Conservation (phyloP, 2,329 filamentous ascomycete species). For the Uncinocarpus reesii region DNA sequence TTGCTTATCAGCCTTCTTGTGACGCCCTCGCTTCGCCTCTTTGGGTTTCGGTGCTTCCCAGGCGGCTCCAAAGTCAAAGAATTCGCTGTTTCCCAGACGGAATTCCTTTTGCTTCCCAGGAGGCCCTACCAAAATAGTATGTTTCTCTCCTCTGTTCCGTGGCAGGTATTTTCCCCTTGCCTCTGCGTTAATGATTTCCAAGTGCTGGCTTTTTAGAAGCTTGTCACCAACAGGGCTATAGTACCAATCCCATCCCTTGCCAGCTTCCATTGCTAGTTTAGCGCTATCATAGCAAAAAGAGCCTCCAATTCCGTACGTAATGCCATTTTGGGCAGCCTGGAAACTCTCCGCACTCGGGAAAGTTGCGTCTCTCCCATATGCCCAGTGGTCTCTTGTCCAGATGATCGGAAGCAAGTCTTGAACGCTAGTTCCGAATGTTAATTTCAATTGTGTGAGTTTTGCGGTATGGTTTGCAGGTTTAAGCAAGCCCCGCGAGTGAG, state of each 20-base stretch:
- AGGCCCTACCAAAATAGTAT: slow-evolving; percentile 44
- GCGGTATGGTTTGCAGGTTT: slow-evolving; percentile 29
- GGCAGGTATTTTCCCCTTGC: slow-evolving; percentile 38
- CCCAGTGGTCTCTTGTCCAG: slow-evolving; percentile 43
- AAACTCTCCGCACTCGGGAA: slow-evolving; percentile 41
- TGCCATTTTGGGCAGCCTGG: slow-evolving; percentile 22
- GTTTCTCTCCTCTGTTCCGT: slow-evolving; percentile 22
- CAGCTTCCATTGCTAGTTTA: slow-evolving; percentile 37
- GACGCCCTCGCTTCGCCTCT: slow-evolving; percentile 11
- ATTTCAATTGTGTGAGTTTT: slow-evolving; percentile 39
- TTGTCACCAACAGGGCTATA: slow-evolving; percentile 31
- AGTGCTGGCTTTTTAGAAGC: slow-evolving; percentile 37
- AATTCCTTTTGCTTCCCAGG: slow-evolving; percentile 36
- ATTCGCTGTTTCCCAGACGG: slow-evolving; percentile 34
- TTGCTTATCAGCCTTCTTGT: slow-evolving; percentile 13
- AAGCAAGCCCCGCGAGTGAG: slow-evolving; percentile 31
- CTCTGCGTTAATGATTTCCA: slow-evolving; percentile 27
- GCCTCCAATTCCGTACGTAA: slow-evolving; percentile 31
- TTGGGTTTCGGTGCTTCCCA: slow-evolving; percentile 26
- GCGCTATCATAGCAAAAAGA: slow-evolving; percentile 38
- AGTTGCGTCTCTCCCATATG: slow-evolving; percentile 36
- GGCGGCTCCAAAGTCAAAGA: slow-evolving; percentile 38
- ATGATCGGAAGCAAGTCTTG: slow-evolving; percentile 42
- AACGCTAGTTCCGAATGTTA: slow-evolving; percentile 43
- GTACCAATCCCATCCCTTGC: slow-evolving; percentile 46